These are phyloP conservation scores for Prunus mume DNA, from an alignment of 306 rosid genomes.

Conservation along the genomic window DNA sequence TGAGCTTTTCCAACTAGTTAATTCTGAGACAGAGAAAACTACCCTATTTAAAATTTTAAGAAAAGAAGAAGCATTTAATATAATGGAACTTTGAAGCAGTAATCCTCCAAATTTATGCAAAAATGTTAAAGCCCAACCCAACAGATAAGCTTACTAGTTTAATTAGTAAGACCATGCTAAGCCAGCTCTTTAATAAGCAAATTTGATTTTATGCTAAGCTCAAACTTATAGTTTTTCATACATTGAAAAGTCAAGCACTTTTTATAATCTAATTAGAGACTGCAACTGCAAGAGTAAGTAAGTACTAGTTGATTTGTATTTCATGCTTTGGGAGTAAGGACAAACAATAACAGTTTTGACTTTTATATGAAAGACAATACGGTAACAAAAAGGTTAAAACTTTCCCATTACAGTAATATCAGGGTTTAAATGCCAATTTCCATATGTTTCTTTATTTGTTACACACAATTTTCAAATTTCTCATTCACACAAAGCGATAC, in stretches of 20 bases:
- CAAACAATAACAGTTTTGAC: not conserved
- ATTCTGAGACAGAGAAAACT: not conserved
- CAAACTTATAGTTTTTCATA: not conserved
- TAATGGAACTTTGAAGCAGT: not conserved
- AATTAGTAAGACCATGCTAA: not conserved
- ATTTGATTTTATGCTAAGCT: not conserved
- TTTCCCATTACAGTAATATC: not conserved
- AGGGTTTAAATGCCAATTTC: not conserved
- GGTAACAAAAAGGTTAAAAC: not conserved
- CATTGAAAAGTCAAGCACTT: not conserved
- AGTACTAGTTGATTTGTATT: not conserved
- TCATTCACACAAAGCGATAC: no score
- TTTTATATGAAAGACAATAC: not conserved
- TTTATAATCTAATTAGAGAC: not conserved
- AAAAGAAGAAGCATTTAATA: not conserved
- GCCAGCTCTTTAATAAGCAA: not conserved
- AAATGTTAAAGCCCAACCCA: not conserved
- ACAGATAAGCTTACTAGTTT: not conserved
- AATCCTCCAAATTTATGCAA: not conserved
- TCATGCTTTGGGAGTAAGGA: not conserved
- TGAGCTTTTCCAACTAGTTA: not conserved
- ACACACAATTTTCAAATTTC: not conserved
- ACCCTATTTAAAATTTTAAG: not conserved
- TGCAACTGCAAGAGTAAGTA: not conserved
- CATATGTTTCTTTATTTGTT: not conserved